Evolutionary conservation across 2,329 filamentous ascomycete species (phyloP), one percentile per base, ranked within the genome.

Genomic region (Chaetomium sp.): DNA sequence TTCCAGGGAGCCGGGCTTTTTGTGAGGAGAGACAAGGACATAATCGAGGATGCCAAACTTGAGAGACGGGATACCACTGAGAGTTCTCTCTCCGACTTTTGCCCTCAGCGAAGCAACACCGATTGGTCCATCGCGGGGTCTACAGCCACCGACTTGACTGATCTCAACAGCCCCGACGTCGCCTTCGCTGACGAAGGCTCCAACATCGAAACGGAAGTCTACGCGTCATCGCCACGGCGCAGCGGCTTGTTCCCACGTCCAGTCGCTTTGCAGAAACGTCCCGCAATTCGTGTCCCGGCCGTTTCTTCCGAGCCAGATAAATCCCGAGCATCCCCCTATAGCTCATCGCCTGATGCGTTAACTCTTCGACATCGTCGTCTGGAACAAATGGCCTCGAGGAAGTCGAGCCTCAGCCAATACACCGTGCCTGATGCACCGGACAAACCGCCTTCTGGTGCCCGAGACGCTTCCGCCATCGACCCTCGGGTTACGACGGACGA

Each of bases 51-150:
- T 35, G 27, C 35, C 19, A 59, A 50, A 7, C 60, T 65, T 21
- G 60, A 63, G 62, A 65, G 68, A 31, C 62, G 59, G 23, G 68
- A 68, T 51, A 68, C 66, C 27, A 47, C 31, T 21, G 67, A 65
- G 47, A 70, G 64, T 35, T 60, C 38, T 13, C 21, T 57, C n/a
- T 63, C 54, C 9, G 47, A 51, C 16, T 67, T 65, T 25, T 16
- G 25, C 16, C 31, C 47, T 2, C 58, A 35, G 19, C 63, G 67
- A 42, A 66, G 61, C 47, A 54, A 67, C 50, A 69, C 63, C 42
- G 55, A 35, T 42, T 69, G 64, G 60, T 69, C 66, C 21, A 45
- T 60, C 35, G 61, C 61, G 19, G 50, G 45, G 4, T 63, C 67
- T 45, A 59, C 62, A 10, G 62, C 60, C 25, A 68, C 67, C 19